Conservation (phyloP, 2,329 filamentous ascomycete genomes). For the Boeremia lycopersici region DNA sequence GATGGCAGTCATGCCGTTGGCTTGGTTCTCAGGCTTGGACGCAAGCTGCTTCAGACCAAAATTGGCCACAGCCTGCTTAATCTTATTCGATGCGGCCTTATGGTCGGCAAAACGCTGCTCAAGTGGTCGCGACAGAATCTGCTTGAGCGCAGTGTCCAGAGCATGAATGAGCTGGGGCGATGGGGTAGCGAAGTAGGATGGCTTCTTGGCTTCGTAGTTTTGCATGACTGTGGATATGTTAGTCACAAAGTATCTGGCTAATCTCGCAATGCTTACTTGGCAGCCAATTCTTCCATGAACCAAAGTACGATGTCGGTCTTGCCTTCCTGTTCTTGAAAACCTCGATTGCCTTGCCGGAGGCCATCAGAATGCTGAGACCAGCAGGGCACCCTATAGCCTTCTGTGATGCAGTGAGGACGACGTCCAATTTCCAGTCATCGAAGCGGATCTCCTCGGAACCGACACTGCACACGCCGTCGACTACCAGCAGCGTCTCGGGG, state of each 20-base stretch:
- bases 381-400: slow-evolving; percentile 97
- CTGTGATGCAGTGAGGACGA: slow-evolving; percentile 90
- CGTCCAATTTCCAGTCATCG: slow-evolving; percentile 92
- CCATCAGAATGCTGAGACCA: slow-evolving; percentile 92
- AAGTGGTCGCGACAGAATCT: slow-evolving; percentile 82
- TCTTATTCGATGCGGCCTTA: slow-evolving; percentile 76
- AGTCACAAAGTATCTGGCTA: slow-evolving; percentile 7
- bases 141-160: slow-evolving; percentile 83
- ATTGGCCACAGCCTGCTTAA: slow-evolving; percentile 82
- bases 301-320: slow-evolving; percentile 87
- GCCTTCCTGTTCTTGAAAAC: slow-evolving; percentile 79
- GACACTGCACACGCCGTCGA: slow-evolving; percentile 97
- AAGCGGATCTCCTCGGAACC: slow-evolving; percentile 95
- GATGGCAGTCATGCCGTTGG: slow-evolving; percentile 97
- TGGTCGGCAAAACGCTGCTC: slow-evolving; percentile 84
- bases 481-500: slow-evolving; percentile 87
- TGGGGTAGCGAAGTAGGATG: slow-evolving; percentile 96
- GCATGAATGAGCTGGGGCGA: slow-evolving; percentile 93
- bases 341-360: slow-evolving; percentile 85
- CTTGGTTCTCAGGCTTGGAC: slow-evolving; percentile 83
- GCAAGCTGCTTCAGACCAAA: slow-evolving; percentile 89
- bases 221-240: slow-evolving; percentile 74
- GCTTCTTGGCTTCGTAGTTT: slow-evolving; percentile 97
- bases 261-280: slow-evolving; percentile 65
- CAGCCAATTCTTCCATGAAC: slow-evolving; percentile 95